Evolutionary conservation across 257 asterid species (phyloP), one percentile per base, ranked within the genome.

Genomic region (Solanum sejunctum): DNA sequence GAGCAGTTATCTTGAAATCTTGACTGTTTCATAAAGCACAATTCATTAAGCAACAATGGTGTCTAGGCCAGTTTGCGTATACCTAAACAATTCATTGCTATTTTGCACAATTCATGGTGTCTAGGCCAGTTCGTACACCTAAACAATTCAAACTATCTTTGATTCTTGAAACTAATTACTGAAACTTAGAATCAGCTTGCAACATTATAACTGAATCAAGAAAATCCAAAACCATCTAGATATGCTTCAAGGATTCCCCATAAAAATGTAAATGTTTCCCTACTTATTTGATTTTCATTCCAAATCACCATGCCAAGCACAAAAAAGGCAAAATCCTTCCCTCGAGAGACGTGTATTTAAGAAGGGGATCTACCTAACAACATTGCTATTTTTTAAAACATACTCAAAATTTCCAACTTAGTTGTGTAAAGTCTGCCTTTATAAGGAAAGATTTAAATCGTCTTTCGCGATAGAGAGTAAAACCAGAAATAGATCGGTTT

Each of bases 51-150:
- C n/a, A n/a, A n/a, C 12, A 10, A 6, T 28, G 45, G 45, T 0
- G 6, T 0, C 45, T 0, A 11, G 17, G 20, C 43, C 17, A 28
- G 6, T 43, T 64, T 26, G 17, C 4, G 11, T 1, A 0, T 6
- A 12, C 20, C 43, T 26, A 41, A 13, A 13, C 11, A 2, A 12
- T 26, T 26, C 17, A n/a, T n/a, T n/a, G n/a, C n/a, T n/a, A n/a
- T n/a, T n/a, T n/a, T n/a, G 36, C 36, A 32, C 36, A 32, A 32
- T 32, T 32, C 36, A n/a, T n/a, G 45, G 45, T 0, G 6, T 0
- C 45, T 0, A 11, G 17, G 20, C 43, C 17, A 28, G 6, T 43
- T 64, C 4, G 11, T 1, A 0, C 11, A 12, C 20, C 43, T 26
- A 41, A 13, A 13, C 11, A 2, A 12, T 26, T 26, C 28, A 39